Evolutionary conservation across 2,329 filamentous ascomycete genomes (phyloP).

Genomic region (Hymenotorrendiella dingleyae): DNA sequence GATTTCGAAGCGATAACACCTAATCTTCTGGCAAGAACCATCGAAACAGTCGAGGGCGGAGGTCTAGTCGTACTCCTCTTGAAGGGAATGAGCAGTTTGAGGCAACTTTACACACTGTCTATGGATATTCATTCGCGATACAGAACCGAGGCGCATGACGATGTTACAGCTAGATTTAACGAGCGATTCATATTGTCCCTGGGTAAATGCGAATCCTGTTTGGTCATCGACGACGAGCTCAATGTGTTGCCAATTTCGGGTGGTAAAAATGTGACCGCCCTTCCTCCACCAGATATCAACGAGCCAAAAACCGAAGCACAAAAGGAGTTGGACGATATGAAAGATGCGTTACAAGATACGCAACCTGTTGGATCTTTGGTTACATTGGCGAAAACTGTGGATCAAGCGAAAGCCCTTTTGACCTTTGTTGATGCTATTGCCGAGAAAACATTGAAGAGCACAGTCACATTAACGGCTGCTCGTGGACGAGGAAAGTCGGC

Average conservation of each 20-base stretch:
- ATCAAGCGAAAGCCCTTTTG: slow-evolving; percentile 93
- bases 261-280: slow-evolving; percentile 77
- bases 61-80: slow-evolving; percentile 84
- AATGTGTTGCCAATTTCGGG: slow-evolving; percentile 97
- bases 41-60: slow-evolving; percentile 96
- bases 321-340: slow-evolving; percentile 76
- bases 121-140: slow-evolving; percentile 99
- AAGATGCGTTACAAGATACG: slow-evolving; percentile 78
- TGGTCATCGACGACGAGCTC: slow-evolving; percentile 95
- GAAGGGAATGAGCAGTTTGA: slow-evolving; percentile 95
- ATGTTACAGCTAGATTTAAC: slow-evolving; percentile 94
- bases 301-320: slow-evolving; percentile 65
- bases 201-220: slow-evolving; percentile 88
- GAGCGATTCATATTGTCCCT: slow-evolving; percentile 94
- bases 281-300: slow-evolving; percentile 71
- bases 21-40: slow-evolving; percentile 89
- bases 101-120: slow-evolving; percentile 91
- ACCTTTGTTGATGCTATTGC: slow-evolving; percentile 95
- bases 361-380: slow-evolving; percentile 82
- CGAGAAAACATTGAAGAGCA: slow-evolving; percentile 91
- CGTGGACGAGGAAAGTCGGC: slow-evolving; percentile 96
- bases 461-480: slow-evolving; percentile 86
- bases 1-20: slow-evolving; percentile 97
- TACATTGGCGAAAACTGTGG: slow-evolving; percentile 79
- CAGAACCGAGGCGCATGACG: slow-evolving; percentile 89